Conservation (phyloP, 2,329 filamentous ascomycete genomes). For the Aquanectria penicillioides region DNA sequence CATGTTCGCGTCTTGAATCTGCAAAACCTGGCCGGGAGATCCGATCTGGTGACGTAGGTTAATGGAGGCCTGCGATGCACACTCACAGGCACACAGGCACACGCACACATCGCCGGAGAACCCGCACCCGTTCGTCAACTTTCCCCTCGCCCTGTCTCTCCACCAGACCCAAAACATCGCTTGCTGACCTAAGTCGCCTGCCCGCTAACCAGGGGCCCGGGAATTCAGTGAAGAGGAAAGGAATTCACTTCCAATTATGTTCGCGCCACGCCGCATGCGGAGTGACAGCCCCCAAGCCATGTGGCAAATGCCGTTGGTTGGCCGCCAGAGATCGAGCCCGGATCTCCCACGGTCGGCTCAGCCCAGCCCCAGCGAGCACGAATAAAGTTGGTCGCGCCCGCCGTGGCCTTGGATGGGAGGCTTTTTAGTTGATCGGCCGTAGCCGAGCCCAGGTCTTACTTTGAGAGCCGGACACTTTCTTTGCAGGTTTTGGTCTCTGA, state of each 20-base stretch:
- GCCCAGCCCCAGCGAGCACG: background rate
- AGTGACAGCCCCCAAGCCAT: too few relatives aligned
- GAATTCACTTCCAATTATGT: too few relatives aligned
- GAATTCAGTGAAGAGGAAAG: background rate
- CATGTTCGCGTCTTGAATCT: too few relatives aligned
- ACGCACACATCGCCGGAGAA: too few relatives aligned
- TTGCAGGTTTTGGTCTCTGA: too few relatives aligned
- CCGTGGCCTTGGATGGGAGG: background rate
- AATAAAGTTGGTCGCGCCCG: constrained; percentile 17
- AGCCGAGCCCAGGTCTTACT: constrained; percentile 9
- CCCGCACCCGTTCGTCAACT: background rate
- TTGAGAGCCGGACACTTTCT: too few relatives aligned
- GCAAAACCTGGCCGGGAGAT: too few relatives aligned
- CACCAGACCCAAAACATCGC: background rate
- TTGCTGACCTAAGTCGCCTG: background rate
- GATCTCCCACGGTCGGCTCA: background rate
- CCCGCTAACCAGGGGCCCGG: background rate
- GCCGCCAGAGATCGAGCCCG: background rate
- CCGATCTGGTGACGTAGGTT: too few relatives aligned
- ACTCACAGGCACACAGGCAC: too few relatives aligned
- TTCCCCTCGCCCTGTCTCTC: constrained; percentile 1
- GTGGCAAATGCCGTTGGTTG: constrained; percentile 9
- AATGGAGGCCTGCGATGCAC: too few relatives aligned
- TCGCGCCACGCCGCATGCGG: too few relatives aligned
- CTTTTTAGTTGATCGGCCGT: constrained; percentile 2